phyloP scores from a whole-genome alignment of 306 rosid species.

The Vachellia collinsii region DNA sequence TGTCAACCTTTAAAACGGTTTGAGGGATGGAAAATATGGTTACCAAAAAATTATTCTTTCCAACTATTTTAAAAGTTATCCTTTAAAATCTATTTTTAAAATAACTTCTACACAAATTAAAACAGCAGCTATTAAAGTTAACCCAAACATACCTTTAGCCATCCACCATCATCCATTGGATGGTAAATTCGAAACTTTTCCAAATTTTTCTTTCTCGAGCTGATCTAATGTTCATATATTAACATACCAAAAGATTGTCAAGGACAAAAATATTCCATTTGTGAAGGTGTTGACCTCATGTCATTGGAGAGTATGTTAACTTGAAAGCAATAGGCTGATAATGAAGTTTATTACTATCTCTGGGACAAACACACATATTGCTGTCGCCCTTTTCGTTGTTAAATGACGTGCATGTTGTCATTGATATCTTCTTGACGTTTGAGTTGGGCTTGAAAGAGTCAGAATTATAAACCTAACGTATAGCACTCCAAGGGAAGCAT shows the following conservation, averaged over 20 bases:
- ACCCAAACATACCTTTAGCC: too few relatives aligned
- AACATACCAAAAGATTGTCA: neutral
- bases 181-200: neutral
- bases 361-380: neutral
- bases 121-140: too few relatives aligned
- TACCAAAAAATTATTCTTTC: too few relatives aligned
- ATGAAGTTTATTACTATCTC: neutral
- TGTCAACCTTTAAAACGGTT: too few relatives aligned
- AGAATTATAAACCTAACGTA: neutral
- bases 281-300: neutral
- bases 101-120: too few relatives aligned
- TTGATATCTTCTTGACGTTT: neutral
- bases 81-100: too few relatives aligned
- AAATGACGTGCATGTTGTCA: neutral
- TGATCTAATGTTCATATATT: neutral
- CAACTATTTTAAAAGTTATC: too few relatives aligned
- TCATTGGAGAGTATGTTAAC: neutral
- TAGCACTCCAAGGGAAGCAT: neutral
- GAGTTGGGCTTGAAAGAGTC: slow-evolving; percentile 8
- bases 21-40: too few relatives aligned
- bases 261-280: slow-evolving; percentile 27
- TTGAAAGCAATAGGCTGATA: neutral
- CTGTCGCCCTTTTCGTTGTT: neutral
- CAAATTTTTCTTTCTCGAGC: neutral
- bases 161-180: neutral